Conservation (phyloP, 2,329 filamentous ascomycete genomes). For the Capronia coronata region DNA sequence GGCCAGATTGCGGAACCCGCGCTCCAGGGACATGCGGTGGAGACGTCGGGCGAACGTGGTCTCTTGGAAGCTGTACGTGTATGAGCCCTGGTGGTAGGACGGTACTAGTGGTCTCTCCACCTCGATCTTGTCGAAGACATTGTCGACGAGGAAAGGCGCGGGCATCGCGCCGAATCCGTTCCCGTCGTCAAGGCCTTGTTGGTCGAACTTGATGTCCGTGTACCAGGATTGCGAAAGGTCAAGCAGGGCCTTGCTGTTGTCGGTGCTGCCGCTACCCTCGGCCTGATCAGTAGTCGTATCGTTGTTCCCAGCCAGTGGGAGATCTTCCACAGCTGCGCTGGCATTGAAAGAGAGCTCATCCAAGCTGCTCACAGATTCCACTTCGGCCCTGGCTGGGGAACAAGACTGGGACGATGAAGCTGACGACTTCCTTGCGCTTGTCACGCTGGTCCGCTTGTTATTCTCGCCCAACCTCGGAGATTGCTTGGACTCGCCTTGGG, state of each 20-base stretch:
- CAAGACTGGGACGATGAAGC: too few species aligned
- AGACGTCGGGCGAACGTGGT: constrained; percentile 63
- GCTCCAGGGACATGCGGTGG: constrained; percentile 59
- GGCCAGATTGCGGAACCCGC: constrained; percentile 43
- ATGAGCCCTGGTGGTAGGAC: constrained; percentile 33
- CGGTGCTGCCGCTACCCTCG: not conserved
- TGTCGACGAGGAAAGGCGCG: constrained; percentile 10
- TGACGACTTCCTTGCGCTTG: constrained; percentile 4
- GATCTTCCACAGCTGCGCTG: constrained; percentile 13
- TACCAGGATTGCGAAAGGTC: constrained; percentile 7
- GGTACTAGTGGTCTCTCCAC: constrained; percentile 26
- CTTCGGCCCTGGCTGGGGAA: constrained; percentile 1
- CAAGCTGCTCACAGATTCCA: constrained; percentile 5
- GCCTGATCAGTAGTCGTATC: not conserved
- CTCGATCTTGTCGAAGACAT: constrained; percentile 25
- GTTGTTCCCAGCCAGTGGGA: not conserved
- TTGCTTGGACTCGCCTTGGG: constrained; percentile 6
- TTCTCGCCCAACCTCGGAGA: constrained; percentile 6
- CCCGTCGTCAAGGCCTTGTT: constrained; percentile 17
- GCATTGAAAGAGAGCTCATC: constrained; percentile 10
- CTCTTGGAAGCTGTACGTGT: constrained; percentile 58
- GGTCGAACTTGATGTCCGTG: constrained; percentile 14
- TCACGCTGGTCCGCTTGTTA: not conserved
- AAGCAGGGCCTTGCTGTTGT: constrained; percentile 2
- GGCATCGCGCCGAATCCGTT: constrained; percentile 12